Base-by-base conservation (phyloP, 2,329 filamentous ascomycete species). In the Penicillium sp. region DNA sequence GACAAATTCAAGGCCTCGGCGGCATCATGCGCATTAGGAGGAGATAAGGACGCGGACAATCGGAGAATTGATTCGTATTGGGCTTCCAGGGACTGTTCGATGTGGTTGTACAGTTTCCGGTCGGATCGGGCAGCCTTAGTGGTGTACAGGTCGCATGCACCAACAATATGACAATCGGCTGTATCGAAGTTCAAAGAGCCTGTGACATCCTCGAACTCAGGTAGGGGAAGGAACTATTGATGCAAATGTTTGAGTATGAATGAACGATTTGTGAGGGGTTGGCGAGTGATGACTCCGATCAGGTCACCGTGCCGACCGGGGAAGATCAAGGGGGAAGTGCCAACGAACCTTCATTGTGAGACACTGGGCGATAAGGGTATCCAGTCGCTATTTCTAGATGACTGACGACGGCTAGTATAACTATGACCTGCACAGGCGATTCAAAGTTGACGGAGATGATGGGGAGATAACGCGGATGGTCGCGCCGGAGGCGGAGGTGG, bases 41-140 rank as follows among this genome's bases (percentile, higher is more conserved):
- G 91, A 22, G 93, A 96, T 21, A 98, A 82, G 48, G 90, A 93
- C 19, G 91, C 90, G 29, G 93, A 93, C 27, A 96, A 85, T 62
- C 91, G 89, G 49, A 97, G 82, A 1, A 96, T 85, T 8, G 92
- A 90, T 66, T 92, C 90, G 82, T 98, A 92, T 75, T 96, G 91
- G 37, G 90, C 90, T 74, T 96, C 92, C 57, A 99, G 85, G 29
- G 90, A 92, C 70, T 90, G 87, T 73, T 97, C 93, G 71, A 99
- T 98, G 72, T 89, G 90, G 77, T 93, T 96, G 82, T 97, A 97
- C 9, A 99, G 82, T 73, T 98, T 98, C 84, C 97, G 97, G 74
- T 99, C 95, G 62, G 89, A 88, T 46, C 93, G 92, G 54, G 93
- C 92, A 29, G 95, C 93, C 77, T 99, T 99, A 26, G 93, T 97